These are phyloP conservation scores for Setaria viridis DNA, from an alignment of 202 grass and related monocot species.

Conservation along the genomic window DNA sequence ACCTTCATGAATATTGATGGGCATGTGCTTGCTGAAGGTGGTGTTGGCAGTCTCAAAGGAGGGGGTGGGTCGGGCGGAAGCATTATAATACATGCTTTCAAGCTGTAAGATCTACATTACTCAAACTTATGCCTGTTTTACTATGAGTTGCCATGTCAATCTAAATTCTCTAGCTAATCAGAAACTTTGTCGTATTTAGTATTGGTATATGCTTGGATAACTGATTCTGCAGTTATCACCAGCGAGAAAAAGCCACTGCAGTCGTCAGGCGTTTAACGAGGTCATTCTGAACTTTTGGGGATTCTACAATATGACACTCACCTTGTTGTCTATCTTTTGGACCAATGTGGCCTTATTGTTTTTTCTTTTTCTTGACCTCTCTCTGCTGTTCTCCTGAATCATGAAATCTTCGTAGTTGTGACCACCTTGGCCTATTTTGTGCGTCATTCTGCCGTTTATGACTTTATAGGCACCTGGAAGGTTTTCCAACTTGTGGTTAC, in stretches of 20 bases:
- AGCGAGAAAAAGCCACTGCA: constrained; percentile 16
- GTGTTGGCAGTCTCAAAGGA: constrained; percentile 68
- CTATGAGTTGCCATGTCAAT: constrained; percentile 13
- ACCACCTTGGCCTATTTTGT: neutral
- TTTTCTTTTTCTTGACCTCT: constrained; percentile 2
- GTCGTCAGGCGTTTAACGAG: neutral
- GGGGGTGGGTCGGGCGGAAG: constrained; percentile 94
- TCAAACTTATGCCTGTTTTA: constrained; percentile 31
- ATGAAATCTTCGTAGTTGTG: neutral
- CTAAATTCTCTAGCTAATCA: neutral
- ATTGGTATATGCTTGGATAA: neutral
- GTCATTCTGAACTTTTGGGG: neutral
- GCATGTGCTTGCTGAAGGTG: constrained; percentile 79
- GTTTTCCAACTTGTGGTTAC: neutral
- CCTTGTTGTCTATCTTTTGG: neutral
- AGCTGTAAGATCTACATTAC: constrained; percentile 74
- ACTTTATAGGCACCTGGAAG: neutral
- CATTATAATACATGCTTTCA: constrained; percentile 85
- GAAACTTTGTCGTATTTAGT: neutral
- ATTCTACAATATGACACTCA: constrained; percentile 6
- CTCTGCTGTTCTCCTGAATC: neutral
- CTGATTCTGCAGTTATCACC: neutral
- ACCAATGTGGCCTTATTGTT: neutral
- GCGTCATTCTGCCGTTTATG: neutral
- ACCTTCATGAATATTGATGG: constrained; percentile 67